Base-by-base conservation (phyloP, 2,329 filamentous ascomycete species). In the Alternaria infectoria region DNA sequence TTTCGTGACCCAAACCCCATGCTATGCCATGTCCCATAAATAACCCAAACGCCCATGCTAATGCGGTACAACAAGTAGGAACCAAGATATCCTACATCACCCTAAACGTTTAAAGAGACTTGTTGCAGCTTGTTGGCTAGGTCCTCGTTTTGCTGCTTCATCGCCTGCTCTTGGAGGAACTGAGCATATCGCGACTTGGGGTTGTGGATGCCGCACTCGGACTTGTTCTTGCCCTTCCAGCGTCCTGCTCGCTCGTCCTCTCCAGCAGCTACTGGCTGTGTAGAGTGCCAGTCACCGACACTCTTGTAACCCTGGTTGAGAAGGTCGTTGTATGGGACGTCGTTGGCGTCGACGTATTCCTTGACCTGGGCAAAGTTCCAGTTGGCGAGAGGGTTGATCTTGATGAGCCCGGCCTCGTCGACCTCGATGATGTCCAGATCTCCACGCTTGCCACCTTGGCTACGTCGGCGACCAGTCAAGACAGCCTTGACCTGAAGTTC, bases 191-290 rank as follows among this genome's bases (percentile, higher is more conserved):
- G 90, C 62, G 93, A 97, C 81, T 94, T 91, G 82, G 96, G 96
- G 86, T 98, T 98, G 88, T 99, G 96, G 77, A 99, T 98, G 51
- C 96, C 96, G 81, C 96, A 99, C 85, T 99, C 96, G 15, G 93
- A 96, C 90, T 99, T 99, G 75, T 87, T 84, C 81, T 93, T 91
- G 66, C 96, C 96, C 87, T 97, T 97, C 96, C 96, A 99, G 71
- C 96, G 90, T 62, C 96, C 96, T 9, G 96, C 91, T 55, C 96
- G 91, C 88, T 99, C 96, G 75, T 98, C 96, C 83, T 99, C 96
- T 69, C 92, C 92, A 62, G 95, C 93, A 67, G 86, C 89, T 65
- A 98, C 93, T 12, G 96, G 94, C 68, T 85, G 91, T 5, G 96
- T 99, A 54, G 93, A 97, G 86, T 99, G 96, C 93, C 94, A 98